Conservation (phyloP, 2,329 filamentous ascomycete genomes). For the Exophiala oligosperma region DNA sequence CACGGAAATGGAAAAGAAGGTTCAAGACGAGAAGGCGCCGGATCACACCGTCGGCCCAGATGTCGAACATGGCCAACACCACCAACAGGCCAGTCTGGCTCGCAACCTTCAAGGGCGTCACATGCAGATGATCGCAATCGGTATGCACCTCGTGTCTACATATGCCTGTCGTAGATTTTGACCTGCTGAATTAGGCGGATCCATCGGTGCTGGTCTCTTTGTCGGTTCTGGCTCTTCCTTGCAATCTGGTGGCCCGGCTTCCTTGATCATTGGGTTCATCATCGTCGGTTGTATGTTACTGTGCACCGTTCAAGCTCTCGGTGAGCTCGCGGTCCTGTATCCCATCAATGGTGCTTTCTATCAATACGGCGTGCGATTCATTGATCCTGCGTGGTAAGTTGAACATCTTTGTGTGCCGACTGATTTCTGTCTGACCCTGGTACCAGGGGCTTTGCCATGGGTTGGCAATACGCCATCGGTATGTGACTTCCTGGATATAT, state of each 20-base stretch:
- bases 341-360: constrained; percentile 91
- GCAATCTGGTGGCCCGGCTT: constrained; percentile 38
- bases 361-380: constrained; percentile 84
- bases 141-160: constrained; percentile 2
- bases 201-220: constrained; percentile 36
- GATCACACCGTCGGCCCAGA: constrained; percentile 3
- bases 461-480: constrained; percentile 85
- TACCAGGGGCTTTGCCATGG: constrained; percentile 76
- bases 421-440: neutral
- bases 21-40: neutral
- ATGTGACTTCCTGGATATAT: neutral
- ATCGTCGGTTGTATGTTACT: constrained; percentile 77
- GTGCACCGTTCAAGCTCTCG: constrained; percentile 85
- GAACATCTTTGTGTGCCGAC: neutral
- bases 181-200: constrained; percentile 34
- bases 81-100: neutral
- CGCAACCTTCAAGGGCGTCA: constrained; percentile 49
- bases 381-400: constrained; percentile 83
- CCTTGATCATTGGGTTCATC: constrained; percentile 45
- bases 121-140: constrained; percentile 32
- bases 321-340: constrained; percentile 86
- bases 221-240: constrained; percentile 33
- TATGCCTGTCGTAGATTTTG: neutral
- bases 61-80: constrained; percentile 10
- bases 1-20: constrained; percentile 2